Evolutionary conservation across 345 rosid species (phyloP), one percentile per base, ranked within the genome.

Genomic region (Arabis alpina): DNA sequence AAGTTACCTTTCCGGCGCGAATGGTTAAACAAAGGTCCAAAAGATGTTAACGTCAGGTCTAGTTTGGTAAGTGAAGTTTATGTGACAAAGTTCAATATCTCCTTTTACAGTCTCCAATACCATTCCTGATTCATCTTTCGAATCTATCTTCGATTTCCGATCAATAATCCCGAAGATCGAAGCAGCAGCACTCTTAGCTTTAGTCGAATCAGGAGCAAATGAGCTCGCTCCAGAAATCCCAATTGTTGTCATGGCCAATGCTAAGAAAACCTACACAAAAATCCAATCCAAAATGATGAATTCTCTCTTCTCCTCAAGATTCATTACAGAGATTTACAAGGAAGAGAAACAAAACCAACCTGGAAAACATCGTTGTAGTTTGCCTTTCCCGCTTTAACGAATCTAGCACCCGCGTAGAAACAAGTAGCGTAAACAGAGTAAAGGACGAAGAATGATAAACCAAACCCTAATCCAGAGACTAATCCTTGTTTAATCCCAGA

Each of bases 11-110:
- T 56, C 95, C 85, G 11, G 86, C 77, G 42, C 45, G 84, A 54
- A 88, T 80, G 15, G 52, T 14, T 74, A 88, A 75, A 56, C 81
- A 72, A 30, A 81, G 79, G 52, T 89, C 88, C 56, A 65, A 37
- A 89, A 80, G 54, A 85, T 74, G 34, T 85, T 88, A 72, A 85
- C 40, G 61, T 80, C 85, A 8, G 90, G 90, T 71, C 96, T 81
- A 1, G 66, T 50, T n/a, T 88, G 92, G 80, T 87, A 89, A 59
- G 40, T 77, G 11, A 87, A 89, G 53, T 77, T 77, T 8, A 89
- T 68, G 69, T 77, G 82, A n/a, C 27, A 63, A 39, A 88, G 70
- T 71, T 83, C 83, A 16, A 89, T 83, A 23, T 83, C 79, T 60
- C 90, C 92, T 4, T 64, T 81, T n/a, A 86, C 74, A 16, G 77